phyloP scores from a whole-genome alignment of 2,329 filamentous ascomycete genomes.

The Colletotrichum chrysophilum region DNA sequence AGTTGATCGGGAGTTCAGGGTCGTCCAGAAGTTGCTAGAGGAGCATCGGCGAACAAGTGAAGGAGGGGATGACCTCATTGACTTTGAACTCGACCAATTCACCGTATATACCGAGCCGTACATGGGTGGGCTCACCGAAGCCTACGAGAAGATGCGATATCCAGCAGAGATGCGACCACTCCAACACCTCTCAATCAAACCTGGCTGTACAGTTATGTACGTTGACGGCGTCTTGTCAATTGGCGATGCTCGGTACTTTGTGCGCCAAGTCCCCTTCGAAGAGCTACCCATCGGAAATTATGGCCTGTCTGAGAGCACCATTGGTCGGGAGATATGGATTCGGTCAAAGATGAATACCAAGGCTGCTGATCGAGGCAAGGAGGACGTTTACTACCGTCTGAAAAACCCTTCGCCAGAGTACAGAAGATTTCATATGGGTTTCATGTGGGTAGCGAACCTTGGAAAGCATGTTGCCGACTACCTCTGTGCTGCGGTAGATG shows the following conservation, averaged over 20 bases:
- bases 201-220: constrained; percentile 43
- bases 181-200: constrained; percentile 50
- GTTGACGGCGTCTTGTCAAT: constrained; percentile 48
- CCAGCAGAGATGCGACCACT: constrained; percentile 59
- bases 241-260: constrained; percentile 48
- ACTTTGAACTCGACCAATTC: constrained; percentile 63
- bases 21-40: constrained; percentile 33
- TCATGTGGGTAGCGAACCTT: constrained; percentile 74
- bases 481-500: constrained; percentile 40
- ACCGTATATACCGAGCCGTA: constrained; percentile 54
- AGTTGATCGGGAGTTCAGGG: constrained; percentile 31
- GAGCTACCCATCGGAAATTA: constrained; percentile 72
- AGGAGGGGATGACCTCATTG: constrained; percentile 37
- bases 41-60: constrained; percentile 20
- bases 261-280: constrained; percentile 61
- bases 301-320: constrained; percentile 48
- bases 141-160: background rate
- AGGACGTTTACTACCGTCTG: constrained; percentile 68
- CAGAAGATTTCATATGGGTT: constrained; percentile 62
- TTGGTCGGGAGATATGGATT: constrained; percentile 67
- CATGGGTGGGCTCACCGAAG: constrained; percentile 24
- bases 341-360: constrained; percentile 53
- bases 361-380: background rate
- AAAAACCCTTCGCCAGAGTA: constrained; percentile 64
- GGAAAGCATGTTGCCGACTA: constrained; percentile 77